Percentiles rank a stretch among this genome's conserved stretches.
Evolutionary conservation across 176 grass and related monocot genomes (phyloP).

Genomic region (Triticum turgidum): DNA sequence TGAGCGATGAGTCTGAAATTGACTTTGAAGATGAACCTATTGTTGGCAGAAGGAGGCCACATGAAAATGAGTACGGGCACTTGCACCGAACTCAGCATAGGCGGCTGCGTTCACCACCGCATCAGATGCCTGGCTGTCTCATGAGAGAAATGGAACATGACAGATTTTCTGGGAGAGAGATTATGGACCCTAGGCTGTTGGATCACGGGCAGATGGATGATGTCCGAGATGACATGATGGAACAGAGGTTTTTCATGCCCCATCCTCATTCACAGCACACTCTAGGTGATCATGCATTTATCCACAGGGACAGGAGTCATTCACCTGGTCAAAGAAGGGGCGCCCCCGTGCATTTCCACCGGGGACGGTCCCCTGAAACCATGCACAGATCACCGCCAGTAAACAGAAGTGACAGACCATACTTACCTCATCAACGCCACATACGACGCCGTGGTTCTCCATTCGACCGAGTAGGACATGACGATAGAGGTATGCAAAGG

Average conservation of each 20-base stretch:
- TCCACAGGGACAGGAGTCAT: constrained; percentile 42
- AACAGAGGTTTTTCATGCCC: constrained; percentile 30
- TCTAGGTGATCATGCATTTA: constrained; percentile 34
- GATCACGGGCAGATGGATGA: constrained; percentile 29
- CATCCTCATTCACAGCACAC: constrained; percentile 23
- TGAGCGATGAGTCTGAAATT: constrained; percentile 27
- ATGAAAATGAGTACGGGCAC: constrained; percentile 39
- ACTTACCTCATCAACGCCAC: constrained; percentile 20
- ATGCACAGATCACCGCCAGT: constrained; percentile 46
- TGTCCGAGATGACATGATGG: constrained; percentile 39
- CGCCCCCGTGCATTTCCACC: constrained; percentile 35
- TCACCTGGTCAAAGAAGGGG: constrained; percentile 49
- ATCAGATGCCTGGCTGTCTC: constrained; percentile 4
- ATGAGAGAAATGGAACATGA: constrained; percentile 40
- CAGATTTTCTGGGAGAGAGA: constrained; percentile 22
- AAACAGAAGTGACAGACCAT: constrained; percentile 37
- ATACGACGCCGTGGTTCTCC: constrained; percentile 23
- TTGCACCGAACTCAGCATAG: constrained; percentile 19
- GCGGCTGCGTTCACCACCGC: constrained; percentile 19
- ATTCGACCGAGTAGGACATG: constrained; percentile 30
- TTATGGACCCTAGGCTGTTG: constrained; percentile 29
- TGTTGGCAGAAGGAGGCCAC: constrained; percentile 20
- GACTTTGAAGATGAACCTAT: constrained; percentile 31
- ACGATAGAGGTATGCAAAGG: constrained; percentile 43
- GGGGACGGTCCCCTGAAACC: constrained; percentile 42